Evolutionary conservation across 345 rosid species (phyloP), one percentile per base, ranked within the genome.

Genomic region (Corchorus capsularis): DNA sequence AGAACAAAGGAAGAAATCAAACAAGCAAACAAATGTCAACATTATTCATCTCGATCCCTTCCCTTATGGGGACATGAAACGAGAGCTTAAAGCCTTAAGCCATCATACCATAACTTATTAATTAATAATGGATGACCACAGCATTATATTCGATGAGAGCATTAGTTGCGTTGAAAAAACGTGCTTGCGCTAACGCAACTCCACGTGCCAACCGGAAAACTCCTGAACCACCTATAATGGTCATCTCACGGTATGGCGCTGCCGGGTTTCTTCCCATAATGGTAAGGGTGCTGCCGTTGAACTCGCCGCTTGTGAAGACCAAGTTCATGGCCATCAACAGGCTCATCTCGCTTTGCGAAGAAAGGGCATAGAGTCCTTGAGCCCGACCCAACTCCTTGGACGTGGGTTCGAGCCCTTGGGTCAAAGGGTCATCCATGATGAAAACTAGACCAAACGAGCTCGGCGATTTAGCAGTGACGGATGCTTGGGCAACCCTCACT

Each of bases 381-480:
- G 92, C 92, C 4, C 81, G 82, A 20, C 96, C 96, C 1, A 91
- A 73, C 8, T 83, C 74, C 56, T 83, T 88, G 9, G 96, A 91
- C 13, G 80, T 80, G 9, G 85, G 88, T 39, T 86, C 86, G 0
- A 88, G 69, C 4, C 82, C 86, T 65, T 84, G 84, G 4, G 92
- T 91, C 54, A 88, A 75, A 6, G 88, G 85, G 59, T 85, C 84
- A 14, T 91, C 92, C 15, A 79, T 80, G 84, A 91, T 80, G 76
- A 82, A 72, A 13, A 81, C 46, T 4, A 80, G 69, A 0, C 92
- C 89, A 7, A 88, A 91, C 19, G 74, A 43, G 22, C 89, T 87
- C 0, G 81, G 83, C 14, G 93, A 91, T 65, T 63, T 82, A 9
- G 79, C 43, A 3, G 86, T 83, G 71, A 27, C 69, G 1, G 75